Evolutionary conservation across 129 eudicot genomes (phyloP).

Genomic region (Sambucus nigra): DNA sequence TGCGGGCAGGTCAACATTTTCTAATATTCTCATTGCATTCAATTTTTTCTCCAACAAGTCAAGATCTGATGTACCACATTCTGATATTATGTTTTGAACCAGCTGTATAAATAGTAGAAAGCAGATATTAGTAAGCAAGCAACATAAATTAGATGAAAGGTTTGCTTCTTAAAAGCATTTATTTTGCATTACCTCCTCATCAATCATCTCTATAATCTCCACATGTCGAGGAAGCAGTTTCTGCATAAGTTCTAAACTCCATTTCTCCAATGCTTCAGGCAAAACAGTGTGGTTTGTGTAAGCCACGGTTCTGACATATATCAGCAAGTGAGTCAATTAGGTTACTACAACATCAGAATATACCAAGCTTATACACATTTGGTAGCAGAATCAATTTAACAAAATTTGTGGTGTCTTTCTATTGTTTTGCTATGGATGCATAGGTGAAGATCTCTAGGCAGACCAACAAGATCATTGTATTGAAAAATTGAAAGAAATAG

Average conservation of each 20-base stretch:
- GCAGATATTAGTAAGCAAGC: not conserved
- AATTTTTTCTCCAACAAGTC: conserved; percentile 62
- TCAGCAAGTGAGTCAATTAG: conserved; percentile 13
- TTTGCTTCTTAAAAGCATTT: not conserved
- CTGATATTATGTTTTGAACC: conserved; percentile 46
- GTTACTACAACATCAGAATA: conserved; percentile 4
- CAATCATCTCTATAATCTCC: conserved; percentile 84
- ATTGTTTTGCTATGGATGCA: not conserved
- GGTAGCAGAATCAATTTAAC: not conserved
- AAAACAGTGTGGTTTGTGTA: conserved; percentile 94
- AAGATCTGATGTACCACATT: conserved; percentile 69
- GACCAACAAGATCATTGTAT: not conserved
- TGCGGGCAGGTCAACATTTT: conserved; percentile 75
- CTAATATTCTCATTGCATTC: conserved; percentile 72
- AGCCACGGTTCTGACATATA: conserved; percentile 72
- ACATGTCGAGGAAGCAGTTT: conserved; percentile 90
- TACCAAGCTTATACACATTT: not conserved
- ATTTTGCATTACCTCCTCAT: conserved; percentile 54
- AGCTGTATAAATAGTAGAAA: conserved; percentile 43
- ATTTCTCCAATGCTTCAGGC: conserved; percentile 96
- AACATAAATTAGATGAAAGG: not conserved
- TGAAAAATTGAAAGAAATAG: not conserved
- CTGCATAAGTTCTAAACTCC: conserved; percentile 94
- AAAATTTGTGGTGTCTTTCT: not conserved
- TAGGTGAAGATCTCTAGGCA: not conserved